Conservation (phyloP, 768 basidiomycete species). For the Termitomyces sp. region DNA sequence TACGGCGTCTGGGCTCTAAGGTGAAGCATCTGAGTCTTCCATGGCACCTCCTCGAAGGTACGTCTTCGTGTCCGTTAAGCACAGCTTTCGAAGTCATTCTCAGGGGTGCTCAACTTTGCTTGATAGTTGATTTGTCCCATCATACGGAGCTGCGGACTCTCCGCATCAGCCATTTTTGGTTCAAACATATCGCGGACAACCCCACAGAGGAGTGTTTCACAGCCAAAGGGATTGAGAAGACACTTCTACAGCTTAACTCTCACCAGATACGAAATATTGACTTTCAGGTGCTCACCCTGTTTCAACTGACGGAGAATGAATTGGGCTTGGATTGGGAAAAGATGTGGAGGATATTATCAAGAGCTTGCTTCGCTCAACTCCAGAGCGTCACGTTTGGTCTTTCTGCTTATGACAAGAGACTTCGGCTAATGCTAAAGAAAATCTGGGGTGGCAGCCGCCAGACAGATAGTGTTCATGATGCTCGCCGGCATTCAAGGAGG, state of each 20-base stretch:
- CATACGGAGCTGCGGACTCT: conserved; percentile 15
- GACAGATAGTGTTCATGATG: not conserved
- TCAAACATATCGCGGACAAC: conserved; percentile 10
- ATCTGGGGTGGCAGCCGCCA: conserved; percentile 8
- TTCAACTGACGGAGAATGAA: conserved; percentile 8
- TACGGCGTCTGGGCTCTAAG: conserved; percentile 17
- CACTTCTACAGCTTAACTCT: conserved; percentile 12
- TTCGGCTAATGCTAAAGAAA: conserved; percentile 9
- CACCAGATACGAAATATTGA: conserved; percentile 11
- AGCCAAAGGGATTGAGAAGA: conserved; percentile 12
- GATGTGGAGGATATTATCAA: conserved; percentile 10
- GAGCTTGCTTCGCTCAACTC: conserved; percentile 9
- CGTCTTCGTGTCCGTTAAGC: not conserved
- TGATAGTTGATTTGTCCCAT: conserved; percentile 15
- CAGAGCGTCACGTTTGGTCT: conserved; percentile 10
- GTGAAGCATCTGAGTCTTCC: conserved; percentile 20
- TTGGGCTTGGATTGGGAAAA: conserved; percentile 14
- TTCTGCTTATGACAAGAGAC: conserved; percentile 9
- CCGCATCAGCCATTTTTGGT: conserved; percentile 19
- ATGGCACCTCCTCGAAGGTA: conserved; percentile 20
- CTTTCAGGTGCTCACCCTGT: conserved; percentile 9
- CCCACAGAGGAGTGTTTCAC: conserved; percentile 13
- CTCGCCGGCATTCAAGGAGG: conserved; percentile 7
- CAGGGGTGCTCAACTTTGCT: not conserved
- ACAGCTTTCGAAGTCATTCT: not conserved